Base-by-base conservation (phyloP, 306 rosid species). In the Trichosanthes truncata region DNA sequence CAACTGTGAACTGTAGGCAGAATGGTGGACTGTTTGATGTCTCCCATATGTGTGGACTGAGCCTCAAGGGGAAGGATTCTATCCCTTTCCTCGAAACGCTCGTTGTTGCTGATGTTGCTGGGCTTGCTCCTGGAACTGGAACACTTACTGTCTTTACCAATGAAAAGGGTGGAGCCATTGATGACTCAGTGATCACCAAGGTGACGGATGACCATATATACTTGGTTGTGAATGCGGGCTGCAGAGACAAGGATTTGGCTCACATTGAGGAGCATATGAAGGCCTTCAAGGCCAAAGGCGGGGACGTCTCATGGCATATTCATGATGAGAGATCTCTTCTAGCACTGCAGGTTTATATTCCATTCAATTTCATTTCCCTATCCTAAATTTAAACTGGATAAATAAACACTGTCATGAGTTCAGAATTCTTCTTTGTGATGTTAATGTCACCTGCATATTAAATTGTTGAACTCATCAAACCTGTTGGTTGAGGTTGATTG, bases 271-370 rank as follows among this genome's bases (percentile, higher is more conserved):
- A 82, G 81, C 98, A 92, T 83, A 88, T 94, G 96, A 94, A 90
- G 87, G 94, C 92, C 45, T 94, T 92, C 91, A 92, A 94, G 90
- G 93, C 94, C 80, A 94, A 92, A 89, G 98, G 98, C 11, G 98
- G 98, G 46, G 96, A 94, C 78, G 96, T 92, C 75, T 90, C 97
- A 5, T 94, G 98, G 97, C 96, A 92, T 83, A 90, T 94, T 80
- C 98, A 94, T 49, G 98, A 94, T 72, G 98, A 94, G 89, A 89
- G 98, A 84, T 90, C 97, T 67, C 96, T 94, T 67, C 89, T 94
- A 60, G 97, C 98, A 59, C 91, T 94, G 11, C 96, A 92, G 97
- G 98, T 81, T 26, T 18, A 75, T 40, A 20, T 61, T 26, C 26
- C 13, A 3, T 60, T 48, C 69, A 26, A 3, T 80, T 8, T 31